Base-by-base conservation (phyloP, 345 rosid species). In the Bretschneidera sinensis region DNA sequence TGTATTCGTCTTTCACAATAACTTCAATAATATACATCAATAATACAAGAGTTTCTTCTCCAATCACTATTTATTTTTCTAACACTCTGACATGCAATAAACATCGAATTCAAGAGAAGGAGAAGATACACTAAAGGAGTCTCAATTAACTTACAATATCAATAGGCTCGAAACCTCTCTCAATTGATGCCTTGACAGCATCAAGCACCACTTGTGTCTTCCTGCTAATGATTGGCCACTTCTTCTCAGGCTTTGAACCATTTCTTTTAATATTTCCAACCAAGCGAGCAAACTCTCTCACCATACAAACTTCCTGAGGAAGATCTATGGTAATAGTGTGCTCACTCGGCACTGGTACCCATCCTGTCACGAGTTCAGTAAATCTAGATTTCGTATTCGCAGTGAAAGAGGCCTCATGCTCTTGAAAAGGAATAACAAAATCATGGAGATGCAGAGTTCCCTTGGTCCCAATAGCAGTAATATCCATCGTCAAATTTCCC, bases 291-390 rank as follows among this genome's bases (percentile, higher is more conserved):
- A 92, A 89, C 78, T 86, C 96, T 49, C 60, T 79, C 64, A 92
- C 92, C 98, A 89, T 85, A 64, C 77, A 67, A 24, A 69, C 87
- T 72, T 89, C 98, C 67, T 92, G 96, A 3, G 98, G 87, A 55
- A 89, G 61, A 61, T 81, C 79, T 19, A 65, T 66, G 35, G 35
- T 47, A 2, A 88, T 68, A 11, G 24, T 64, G 71, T 86, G 88
- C 61, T 80, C 76, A 45, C 81, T 83, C 6, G 81, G 74, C 45
- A 48, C 4, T 0, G 57, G 4, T 15, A 14, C 71, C 90, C 83
- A 82, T 17, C 77, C 79, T 0, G 88, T 80, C 31, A 71, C 82
- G 17, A 62, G 76, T 0, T 87, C 87, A 24, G 71, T 72, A 59
- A 89, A 85, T 65, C 75, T 21, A 17, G 81, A 59, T 31, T 84